Percentiles rank a stretch among this genome's conserved stretches.
These are phyloP conservation scores for Clonostachys rhizophaga DNA, from an alignment of 2,329 filamentous ascomycete genomes.

Conservation along the genomic window DNA sequence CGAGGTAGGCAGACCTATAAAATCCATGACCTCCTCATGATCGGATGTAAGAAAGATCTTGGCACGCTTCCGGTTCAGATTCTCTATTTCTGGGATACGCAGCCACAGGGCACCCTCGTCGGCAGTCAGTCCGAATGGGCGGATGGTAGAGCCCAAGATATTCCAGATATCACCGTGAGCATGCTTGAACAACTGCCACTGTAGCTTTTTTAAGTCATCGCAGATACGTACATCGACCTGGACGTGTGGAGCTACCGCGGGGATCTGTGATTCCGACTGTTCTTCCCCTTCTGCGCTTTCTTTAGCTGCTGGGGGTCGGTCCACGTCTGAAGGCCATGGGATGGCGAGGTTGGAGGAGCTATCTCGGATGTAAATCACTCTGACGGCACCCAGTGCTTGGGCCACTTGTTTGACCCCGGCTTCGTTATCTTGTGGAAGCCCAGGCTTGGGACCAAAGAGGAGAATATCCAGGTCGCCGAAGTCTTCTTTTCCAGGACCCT, in stretches of 20 bases:
- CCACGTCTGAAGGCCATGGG: conserved; percentile 35
- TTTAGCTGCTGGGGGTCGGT: conserved; percentile 1
- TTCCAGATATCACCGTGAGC: conserved; percentile 71
- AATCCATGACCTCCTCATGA: conserved; percentile 49
- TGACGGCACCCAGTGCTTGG: conserved; percentile 36
- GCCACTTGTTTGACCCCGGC: conserved; percentile 21
- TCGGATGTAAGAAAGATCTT: conserved; percentile 57
- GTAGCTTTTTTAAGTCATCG: conserved; percentile 29
- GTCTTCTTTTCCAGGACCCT: conserved; percentile 63
- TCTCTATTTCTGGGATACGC: conserved; percentile 65
- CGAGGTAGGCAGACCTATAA: conserved; percentile 53
- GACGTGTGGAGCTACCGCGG: not conserved
- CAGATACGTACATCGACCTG: not conserved
- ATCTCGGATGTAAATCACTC: conserved; percentile 17
- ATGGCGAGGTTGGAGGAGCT: conserved; percentile 46
- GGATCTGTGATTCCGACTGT: not conserved
- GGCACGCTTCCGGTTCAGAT: conserved; percentile 46
- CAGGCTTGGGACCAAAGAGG: conserved; percentile 31
- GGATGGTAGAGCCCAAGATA: conserved; percentile 57
- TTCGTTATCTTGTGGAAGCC: conserved; percentile 1
- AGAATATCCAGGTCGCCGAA: conserved; percentile 74
- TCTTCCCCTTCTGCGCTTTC: not conserved
- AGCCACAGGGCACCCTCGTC: conserved; percentile 61
- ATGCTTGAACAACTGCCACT: conserved; percentile 65
- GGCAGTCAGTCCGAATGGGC: conserved; percentile 60